Conservation (phyloP, 495 filamentous ascomycete genomes). For the Podospora tetraspora region DNA sequence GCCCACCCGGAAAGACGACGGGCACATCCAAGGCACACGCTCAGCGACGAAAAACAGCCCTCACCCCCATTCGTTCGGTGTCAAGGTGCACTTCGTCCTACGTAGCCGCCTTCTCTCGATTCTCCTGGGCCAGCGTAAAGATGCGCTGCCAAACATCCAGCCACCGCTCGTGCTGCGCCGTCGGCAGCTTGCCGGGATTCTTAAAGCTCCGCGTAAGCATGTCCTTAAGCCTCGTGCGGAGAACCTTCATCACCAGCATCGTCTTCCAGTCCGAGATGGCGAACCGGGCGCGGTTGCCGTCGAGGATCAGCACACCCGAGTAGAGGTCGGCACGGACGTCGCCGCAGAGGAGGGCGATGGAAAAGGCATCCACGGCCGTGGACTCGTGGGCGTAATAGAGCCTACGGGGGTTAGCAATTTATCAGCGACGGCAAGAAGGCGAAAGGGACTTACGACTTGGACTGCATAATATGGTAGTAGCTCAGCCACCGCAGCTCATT, state of each 20-base stretch:
- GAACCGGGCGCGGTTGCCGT: slow-evolving; percentile 84
- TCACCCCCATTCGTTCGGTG: background rate
- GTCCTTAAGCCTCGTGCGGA: slow-evolving; percentile 63
- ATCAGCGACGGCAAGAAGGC: background rate
- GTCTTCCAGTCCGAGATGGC: slow-evolving; percentile 83
- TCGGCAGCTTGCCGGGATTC: slow-evolving; percentile 63
- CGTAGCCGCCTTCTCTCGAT: slow-evolving; percentile 19
- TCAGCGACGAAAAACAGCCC: background rate
- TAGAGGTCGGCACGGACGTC: slow-evolving; percentile 84
- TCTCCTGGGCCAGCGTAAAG: slow-evolving; percentile 36
- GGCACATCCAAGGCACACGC: background rate
- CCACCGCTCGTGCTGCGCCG: slow-evolving; percentile 65
- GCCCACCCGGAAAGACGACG: background rate
- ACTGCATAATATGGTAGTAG: slow-evolving; percentile 96
- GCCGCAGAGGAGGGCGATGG: slow-evolving; percentile 77
- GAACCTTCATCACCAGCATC: slow-evolving; percentile 74
- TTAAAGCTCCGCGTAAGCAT: slow-evolving; percentile 66
- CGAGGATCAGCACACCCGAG: slow-evolving; percentile 77
- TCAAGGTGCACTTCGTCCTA: background rate
- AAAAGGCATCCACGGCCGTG: slow-evolving; percentile 71
- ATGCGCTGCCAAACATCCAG: slow-evolving; percentile 61
- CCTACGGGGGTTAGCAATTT: slow-evolving; percentile 25
- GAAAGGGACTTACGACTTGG: slow-evolving; percentile 54
- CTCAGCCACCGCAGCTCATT: slow-evolving; percentile 71
- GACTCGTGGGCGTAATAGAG: slow-evolving; percentile 89